Evolutionary conservation across 139 green algal genomes (phyloP), one percentile per base, ranked within the genome.

Genomic region (Axilococcus clingmanii): DNA sequence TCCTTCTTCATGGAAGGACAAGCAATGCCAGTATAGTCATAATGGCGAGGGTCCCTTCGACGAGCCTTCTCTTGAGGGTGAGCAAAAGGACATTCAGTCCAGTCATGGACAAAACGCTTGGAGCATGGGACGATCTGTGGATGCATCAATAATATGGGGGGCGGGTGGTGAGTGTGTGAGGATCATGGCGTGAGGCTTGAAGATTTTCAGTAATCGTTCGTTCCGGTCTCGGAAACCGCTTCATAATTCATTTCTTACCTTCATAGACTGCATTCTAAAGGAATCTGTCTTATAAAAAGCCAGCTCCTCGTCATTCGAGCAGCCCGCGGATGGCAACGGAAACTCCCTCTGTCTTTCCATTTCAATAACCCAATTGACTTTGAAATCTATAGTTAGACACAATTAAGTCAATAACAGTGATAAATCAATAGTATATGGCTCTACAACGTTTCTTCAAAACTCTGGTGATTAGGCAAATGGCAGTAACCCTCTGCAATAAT

Each of bases 41-140:
- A 78, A 0, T 72, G 24, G 4, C 81, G 66, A 3, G 90, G 89
- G 65, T 97, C 88, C 4, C 91, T 63, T 1, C 91, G 69, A 16
- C 72, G 69, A 3, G 91, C 91, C 54, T 95, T 95, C 65, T 98
- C 91, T 3, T 86, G 79, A 7, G 80, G 81, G 50, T 99, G 91
- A 14, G 92, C 81, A 63, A 95, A 99, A 0, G 90, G 90, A 65
- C 89, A 73, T 30, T 62, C 61, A 0, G 66, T 73, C 76, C 73
- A 81, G 50, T 81, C 76, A 46, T 84, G 74, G 36, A 76, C 78
- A 37, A 66, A 92, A 9, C 73, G 65, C 43, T 87, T 87, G 44
- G 65, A 77, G 60, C 82, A 91, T 3, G 75, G 82, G 24, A 86
- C 62, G 28, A 91, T 69, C 78, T 88, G 71, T 45, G 19, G 23